A percentile compares a stretch with the other conserved stretches of the same genome.
Conservation (phyloP, 768 basidiomycete genomes). For the Tricholoma hemisulphureum region DNA sequence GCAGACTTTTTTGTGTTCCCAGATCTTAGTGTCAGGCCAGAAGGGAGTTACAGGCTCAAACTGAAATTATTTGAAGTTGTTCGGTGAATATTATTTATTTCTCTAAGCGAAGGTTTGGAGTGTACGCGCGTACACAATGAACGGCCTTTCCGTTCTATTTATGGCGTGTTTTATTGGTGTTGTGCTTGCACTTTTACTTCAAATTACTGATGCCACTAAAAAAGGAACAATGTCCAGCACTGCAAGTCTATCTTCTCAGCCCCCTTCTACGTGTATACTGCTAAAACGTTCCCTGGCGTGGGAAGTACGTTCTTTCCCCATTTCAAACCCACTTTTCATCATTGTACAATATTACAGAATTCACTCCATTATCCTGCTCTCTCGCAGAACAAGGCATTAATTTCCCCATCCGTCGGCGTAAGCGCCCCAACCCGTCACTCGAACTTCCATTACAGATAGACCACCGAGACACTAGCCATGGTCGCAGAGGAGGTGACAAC, state of each 20-base stretch:
- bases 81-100: conserved; percentile 58
- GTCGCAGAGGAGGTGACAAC: conserved; percentile 17
- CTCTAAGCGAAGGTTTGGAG: background rate
- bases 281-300: conserved; percentile 97
- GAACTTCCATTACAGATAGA: conserved; percentile 32
- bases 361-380: conserved; percentile 83
- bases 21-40: conserved; percentile 87
- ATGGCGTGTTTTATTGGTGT: background rate
- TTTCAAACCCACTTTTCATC: background rate
- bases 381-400: conserved; percentile 96
- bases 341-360: conserved; percentile 69
- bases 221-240: conserved; percentile 80
- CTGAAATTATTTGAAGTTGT: conserved; percentile 85
- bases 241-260: conserved; percentile 88
- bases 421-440: conserved; percentile 51
- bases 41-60: conserved; percentile 82
- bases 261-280: conserved; percentile 92
- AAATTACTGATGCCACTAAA: background rate
- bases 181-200: background rate
- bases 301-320: conserved; percentile 57
- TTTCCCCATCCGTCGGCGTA: conserved; percentile 85
- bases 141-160: no score
- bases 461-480: background rate
- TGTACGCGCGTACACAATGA: no score
- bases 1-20: conserved; percentile 97